Conservation (phyloP, 2,329 filamentous ascomycete species). For the Alternaria novae-zelandiae region DNA sequence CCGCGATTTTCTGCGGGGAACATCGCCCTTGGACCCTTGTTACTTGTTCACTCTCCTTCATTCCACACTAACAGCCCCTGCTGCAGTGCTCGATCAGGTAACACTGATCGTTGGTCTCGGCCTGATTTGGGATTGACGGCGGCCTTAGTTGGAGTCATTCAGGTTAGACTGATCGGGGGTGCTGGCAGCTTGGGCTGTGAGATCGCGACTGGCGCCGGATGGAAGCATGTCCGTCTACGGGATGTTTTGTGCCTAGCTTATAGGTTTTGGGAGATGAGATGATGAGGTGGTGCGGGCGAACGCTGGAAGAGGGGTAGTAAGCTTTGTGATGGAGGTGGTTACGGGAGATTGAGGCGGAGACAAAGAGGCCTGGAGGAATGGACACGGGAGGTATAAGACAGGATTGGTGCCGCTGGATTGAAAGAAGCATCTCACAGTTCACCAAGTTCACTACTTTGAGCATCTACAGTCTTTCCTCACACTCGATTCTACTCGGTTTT, state of each 20-base stretch:
- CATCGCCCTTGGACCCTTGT: not conserved
- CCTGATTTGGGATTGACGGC: not conserved
- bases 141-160: not conserved
- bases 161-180: not conserved
- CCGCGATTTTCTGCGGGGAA: not conserved
- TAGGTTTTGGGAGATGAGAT: not conserved
- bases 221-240: conserved; percentile 1
- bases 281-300: not conserved
- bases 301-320: not conserved
- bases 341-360: not conserved
- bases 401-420: not conserved
- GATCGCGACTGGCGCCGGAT: not conserved
- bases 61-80: not conserved
- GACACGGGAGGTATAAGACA: not conserved
- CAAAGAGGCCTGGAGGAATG: not conserved
- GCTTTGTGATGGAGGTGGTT: not conserved
- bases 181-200: not conserved
- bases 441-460: not conserved
- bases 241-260: not conserved
- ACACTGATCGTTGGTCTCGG: not conserved
- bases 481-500: not conserved
- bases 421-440: not conserved
- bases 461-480: not conserved
- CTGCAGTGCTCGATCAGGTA: not conserved
- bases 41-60: not conserved